phyloP scores from a whole-genome alignment of 495 filamentous ascomycete genomes.

The Xylaria flabelliformis region DNA sequence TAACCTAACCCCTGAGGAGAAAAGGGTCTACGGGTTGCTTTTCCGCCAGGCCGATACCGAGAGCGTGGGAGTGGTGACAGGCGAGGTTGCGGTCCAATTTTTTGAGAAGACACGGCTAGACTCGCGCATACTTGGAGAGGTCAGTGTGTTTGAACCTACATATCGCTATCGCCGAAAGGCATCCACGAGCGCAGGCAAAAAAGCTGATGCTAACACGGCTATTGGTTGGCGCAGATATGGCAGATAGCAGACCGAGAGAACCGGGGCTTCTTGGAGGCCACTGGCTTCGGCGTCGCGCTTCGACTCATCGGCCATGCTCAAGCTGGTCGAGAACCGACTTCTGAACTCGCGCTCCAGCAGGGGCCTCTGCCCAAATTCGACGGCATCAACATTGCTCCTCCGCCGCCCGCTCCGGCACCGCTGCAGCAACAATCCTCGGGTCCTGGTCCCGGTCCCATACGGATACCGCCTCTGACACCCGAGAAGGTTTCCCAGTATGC shows the following conservation, averaged over 20 bases:
- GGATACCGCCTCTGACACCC: slow-evolving; percentile 87
- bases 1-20: slow-evolving; percentile 90
- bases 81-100: slow-evolving; percentile 95
- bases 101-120: slow-evolving; percentile 94
- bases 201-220: slow-evolving; percentile 29
- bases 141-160: slow-evolving; percentile 45
- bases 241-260: slow-evolving; percentile 98
- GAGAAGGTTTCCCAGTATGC: slow-evolving; percentile 90
- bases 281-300: slow-evolving; percentile 89
- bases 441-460: slow-evolving; percentile 71
- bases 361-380: slow-evolving; percentile 94
- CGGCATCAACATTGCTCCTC: slow-evolving; percentile 60
- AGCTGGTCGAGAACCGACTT: slow-evolving; percentile 76
- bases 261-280: slow-evolving; percentile 85
- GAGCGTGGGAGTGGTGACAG: slow-evolving; percentile 89
- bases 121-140: slow-evolving; percentile 86
- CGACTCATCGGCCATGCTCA: slow-evolving; percentile 96
- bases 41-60: slow-evolving; percentile 90
- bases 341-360: slow-evolving; percentile 73
- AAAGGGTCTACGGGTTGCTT: slow-evolving; percentile 88
- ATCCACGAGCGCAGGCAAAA: neutral
- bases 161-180: neutral
- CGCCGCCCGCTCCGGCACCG: slow-evolving; percentile 54
- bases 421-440: slow-evolving; percentile 71
- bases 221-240: slow-evolving; percentile 76